Conservation (phyloP, 108 stramenopile species). For the Tribonema minus region DNA sequence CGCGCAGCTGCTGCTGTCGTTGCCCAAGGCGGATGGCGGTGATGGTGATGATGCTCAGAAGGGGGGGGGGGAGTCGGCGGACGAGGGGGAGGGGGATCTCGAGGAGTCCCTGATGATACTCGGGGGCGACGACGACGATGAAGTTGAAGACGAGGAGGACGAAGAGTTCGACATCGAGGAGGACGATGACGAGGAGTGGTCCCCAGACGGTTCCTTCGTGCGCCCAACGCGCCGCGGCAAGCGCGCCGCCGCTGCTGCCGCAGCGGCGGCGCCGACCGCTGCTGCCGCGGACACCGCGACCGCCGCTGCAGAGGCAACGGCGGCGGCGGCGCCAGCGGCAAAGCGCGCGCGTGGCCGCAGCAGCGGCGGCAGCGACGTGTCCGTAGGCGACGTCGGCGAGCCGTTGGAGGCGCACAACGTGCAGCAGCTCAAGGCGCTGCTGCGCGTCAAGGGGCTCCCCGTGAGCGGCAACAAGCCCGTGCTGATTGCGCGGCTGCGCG, state of each 20-base stretch:
- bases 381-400: too few species aligned
- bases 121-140: slow-evolving; percentile 4
- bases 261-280: too few species aligned
- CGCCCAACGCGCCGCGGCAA: too few species aligned
- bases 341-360: not conserved
- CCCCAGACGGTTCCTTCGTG: not conserved
- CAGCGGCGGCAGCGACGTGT: not conserved
- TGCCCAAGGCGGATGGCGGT: not conserved
- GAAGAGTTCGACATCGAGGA: slow-evolving; percentile 18
- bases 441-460: not conserved
- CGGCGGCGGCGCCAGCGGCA: not conserved
- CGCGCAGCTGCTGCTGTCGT: not conserved
- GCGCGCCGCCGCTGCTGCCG: too few species aligned
- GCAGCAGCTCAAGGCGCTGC: slow-evolving; percentile 4
- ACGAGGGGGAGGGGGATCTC: not conserved
- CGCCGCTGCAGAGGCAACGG: too few species aligned
- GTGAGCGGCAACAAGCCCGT: slow-evolving; percentile 10
- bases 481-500: not conserved
- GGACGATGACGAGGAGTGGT: too few species aligned
- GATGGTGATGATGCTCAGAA: not conserved
- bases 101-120: not conserved
- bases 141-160: slow-evolving; percentile 17
- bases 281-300: too few species aligned
- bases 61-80: not conserved
- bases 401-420: too few species aligned